These are phyloP conservation scores for Globisporangium camurandrum DNA, from an alignment of 352 stramenopile genomes.

Conservation along the genomic window DNA sequence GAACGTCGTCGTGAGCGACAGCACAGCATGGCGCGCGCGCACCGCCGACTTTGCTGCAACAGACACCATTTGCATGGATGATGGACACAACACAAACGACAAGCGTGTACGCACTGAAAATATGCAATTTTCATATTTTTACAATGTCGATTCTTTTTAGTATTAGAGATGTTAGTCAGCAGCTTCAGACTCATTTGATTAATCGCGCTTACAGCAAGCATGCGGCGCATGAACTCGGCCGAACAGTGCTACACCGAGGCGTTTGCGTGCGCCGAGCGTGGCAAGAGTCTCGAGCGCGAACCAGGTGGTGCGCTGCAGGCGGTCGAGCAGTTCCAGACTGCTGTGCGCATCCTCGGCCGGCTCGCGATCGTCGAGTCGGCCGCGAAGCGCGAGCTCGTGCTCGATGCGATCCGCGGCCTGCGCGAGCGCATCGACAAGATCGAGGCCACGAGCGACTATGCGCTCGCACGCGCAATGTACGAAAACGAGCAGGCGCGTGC, in stretches of 20 bases:
- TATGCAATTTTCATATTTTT: no score
- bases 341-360: constrained; percentile 53
- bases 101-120: no score
- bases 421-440: constrained; percentile 31
- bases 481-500: constrained; percentile 22
- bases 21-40: constrained; percentile 30
- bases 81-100: no score
- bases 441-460: constrained; percentile 26
- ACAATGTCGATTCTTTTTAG: no score
- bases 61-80: no score
- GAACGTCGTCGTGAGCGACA: constrained; percentile 76
- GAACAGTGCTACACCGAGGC: constrained; percentile 68
- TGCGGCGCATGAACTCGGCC: constrained; percentile 14
- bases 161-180: no score
- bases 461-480: constrained; percentile 23
- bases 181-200: no score
- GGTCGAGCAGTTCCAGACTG: constrained; percentile 37
- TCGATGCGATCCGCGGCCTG: constrained; percentile 50
- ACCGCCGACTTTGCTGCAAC: not conserved
- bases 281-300: constrained; percentile 20
- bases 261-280: constrained; percentile 41
- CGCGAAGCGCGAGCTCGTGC: constrained; percentile 50
- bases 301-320: constrained; percentile 13
- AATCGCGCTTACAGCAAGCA: no score
- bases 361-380: constrained; percentile 70